phyloP scores from a whole-genome alignment of 1,284 basidiomycete genomes.

The Moesziomyces antarcticus region DNA sequence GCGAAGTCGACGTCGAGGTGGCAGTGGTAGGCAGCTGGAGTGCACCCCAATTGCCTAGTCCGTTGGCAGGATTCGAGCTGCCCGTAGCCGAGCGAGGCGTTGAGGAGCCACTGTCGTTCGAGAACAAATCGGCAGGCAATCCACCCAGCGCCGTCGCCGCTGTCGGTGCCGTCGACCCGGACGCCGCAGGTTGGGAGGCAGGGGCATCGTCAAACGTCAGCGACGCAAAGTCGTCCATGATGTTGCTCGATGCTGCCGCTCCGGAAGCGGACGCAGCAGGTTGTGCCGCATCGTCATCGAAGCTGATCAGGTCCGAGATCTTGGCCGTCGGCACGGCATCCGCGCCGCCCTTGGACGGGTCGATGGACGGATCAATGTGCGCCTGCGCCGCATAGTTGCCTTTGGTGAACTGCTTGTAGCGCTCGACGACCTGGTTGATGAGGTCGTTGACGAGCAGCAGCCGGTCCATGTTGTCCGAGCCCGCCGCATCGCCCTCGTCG shows the following conservation, averaged over 20 bases:
- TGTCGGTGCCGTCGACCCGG: background rate
- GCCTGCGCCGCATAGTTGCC: conserved; percentile 81
- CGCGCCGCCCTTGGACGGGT: conserved; percentile 56
- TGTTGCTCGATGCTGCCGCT: conserved; percentile 1
- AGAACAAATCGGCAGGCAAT: conserved; percentile 42
- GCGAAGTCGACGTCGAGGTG: conserved; percentile 34
- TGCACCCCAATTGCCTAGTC: conserved; percentile 56
- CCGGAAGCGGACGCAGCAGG: conserved; percentile 1
- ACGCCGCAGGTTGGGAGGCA: background rate
- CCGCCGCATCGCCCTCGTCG: conserved; percentile 79
- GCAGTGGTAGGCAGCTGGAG: conserved; percentile 53
- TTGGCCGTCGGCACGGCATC: conserved; percentile 64
- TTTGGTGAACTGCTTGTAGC: conserved; percentile 90
- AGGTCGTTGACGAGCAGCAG: conserved; percentile 96
- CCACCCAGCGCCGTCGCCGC: conserved; percentile 19
- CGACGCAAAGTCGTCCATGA: conserved; percentile 63
- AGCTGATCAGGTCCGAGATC: conserved; percentile 63
- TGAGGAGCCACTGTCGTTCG: conserved; percentile 25
- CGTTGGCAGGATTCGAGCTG: conserved; percentile 24
- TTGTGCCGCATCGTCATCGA: conserved; percentile 57
- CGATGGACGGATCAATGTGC: conserved; percentile 71
- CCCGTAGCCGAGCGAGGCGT: conserved; percentile 11
- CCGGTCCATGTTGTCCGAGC: conserved; percentile 78
- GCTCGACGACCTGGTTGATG: conserved; percentile 88
- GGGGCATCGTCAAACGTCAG: conserved; percentile 53